Conservation (phyloP, 805 yeast species). For the Starmerella khaoyaiensis region DNA sequence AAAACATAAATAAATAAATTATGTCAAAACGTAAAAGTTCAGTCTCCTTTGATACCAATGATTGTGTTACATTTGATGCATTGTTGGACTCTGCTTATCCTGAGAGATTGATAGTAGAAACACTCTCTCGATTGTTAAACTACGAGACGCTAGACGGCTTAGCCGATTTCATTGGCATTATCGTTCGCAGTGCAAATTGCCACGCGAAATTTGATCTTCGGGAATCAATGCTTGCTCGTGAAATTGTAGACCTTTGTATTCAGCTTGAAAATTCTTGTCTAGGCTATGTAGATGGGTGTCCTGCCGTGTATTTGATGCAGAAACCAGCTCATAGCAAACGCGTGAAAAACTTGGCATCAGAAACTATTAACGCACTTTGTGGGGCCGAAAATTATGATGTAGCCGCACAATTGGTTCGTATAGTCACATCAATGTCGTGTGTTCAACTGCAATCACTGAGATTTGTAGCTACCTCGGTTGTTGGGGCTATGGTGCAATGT, state of each 20-base stretch:
- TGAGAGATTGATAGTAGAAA: conserved; percentile 17
- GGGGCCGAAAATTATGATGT: conserved; percentile 9
- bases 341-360: conserved; percentile 1
- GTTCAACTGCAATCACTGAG: conserved; percentile 17
- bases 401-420: conserved; percentile 1
- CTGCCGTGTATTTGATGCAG: conserved; percentile 14
- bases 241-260: conserved; percentile 10
- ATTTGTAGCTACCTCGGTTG: conserved; percentile 9
- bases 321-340: conserved; percentile 8
- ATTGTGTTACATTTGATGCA: conserved; percentile 16
- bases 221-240: not conserved
- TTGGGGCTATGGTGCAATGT: not conserved
- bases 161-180: conserved; percentile 14
- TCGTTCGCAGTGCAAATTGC: conserved; percentile 16
- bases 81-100: conserved; percentile 16
- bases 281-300: conserved; percentile 7
- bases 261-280: not conserved
- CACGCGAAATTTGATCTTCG: conserved; percentile 6
- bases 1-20: not conserved
- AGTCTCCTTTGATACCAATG: not conserved
- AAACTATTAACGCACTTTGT: conserved; percentile 3
- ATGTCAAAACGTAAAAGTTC: not conserved
- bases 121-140: conserved; percentile 18
- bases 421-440: conserved; percentile 6
- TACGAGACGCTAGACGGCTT: conserved; percentile 18